A percentile compares a stretch with the other conserved stretches of the same genome.
phyloP scores from a whole-genome alignment of 1,284 basidiomycete species.

The Sphagnurus paluster region DNA sequence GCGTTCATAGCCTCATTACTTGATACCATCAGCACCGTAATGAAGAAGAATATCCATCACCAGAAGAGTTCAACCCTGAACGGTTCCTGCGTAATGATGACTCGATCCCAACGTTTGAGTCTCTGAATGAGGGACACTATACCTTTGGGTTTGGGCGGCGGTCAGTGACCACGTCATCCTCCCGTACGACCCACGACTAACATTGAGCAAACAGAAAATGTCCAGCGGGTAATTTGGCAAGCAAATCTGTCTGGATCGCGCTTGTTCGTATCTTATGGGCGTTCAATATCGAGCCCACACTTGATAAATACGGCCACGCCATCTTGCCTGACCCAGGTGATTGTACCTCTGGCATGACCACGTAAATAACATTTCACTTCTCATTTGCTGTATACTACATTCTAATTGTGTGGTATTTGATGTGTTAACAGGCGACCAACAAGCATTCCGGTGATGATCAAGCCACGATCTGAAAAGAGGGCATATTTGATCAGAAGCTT shows the following conservation, averaged over 20 bases:
- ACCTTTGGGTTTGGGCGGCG: constrained; percentile 12
- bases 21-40: constrained; percentile 9
- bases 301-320: neutral
- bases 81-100: constrained; percentile 1
- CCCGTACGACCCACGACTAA: neutral
- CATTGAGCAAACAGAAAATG: constrained; percentile 4
- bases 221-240: constrained; percentile 6
- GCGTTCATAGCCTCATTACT: too few species aligned
- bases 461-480: neutral
- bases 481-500: neutral
- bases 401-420: neutral
- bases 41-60: constrained; percentile 6
- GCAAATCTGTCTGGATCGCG: constrained; percentile 10
- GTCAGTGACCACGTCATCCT: neutral
- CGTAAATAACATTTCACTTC: neutral
- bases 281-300: constrained; percentile 6
- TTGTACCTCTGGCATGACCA: neutral
- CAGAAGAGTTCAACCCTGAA: constrained; percentile 7
- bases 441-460: neutral
- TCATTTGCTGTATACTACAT: neutral
- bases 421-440: constrained; percentile 6
- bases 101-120: neutral
- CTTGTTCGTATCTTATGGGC: constrained; percentile 11
- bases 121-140: constrained; percentile 10
- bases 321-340: neutral